These are phyloP conservation scores for Herpomyces periplanetae DNA, from an alignment of 2,329 filamentous ascomycete species.

Conservation along the genomic window DNA sequence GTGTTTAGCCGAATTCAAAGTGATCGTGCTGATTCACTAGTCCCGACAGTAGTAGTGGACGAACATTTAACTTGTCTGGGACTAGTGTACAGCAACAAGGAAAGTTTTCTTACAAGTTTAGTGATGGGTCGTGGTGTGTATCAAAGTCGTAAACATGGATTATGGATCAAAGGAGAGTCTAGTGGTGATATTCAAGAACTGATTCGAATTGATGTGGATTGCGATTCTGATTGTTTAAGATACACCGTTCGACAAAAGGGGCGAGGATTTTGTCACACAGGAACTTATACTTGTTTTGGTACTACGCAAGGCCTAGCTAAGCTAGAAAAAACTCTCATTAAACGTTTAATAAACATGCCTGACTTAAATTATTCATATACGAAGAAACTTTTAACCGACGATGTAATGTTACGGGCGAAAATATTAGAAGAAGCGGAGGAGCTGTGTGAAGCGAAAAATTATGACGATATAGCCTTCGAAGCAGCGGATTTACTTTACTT, in stretches of 20 bases:
- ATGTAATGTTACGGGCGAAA: slow-evolving; percentile 60
- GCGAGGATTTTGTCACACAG: slow-evolving; percentile 61
- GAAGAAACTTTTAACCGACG: slow-evolving; percentile 57
- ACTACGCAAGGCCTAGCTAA: slow-evolving; percentile 38
- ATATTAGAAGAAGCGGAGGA: slow-evolving; percentile 96
- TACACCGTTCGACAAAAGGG: slow-evolving; percentile 72
- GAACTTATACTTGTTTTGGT: slow-evolving; percentile 71
- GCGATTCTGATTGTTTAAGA: slow-evolving; percentile 62
- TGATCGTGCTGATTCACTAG: slow-evolving; percentile 42
- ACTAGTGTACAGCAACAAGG: slow-evolving; percentile 66
- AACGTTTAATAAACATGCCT: slow-evolving; percentile 36
- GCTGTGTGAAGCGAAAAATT: slow-evolving; percentile 45
- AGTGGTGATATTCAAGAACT: slow-evolving; percentile 80
- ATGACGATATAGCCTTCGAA: slow-evolving; percentile 60
- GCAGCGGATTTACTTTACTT: slow-evolving; percentile 89
- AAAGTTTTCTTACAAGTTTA: slow-evolving; percentile 56
- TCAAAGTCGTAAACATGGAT: slow-evolving; percentile 65
- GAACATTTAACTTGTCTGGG: slow-evolving; percentile 50
- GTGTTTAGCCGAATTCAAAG: no score
- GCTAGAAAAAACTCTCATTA: slow-evolving; percentile 49
- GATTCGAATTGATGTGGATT: slow-evolving; percentile 47
- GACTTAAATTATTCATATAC: slow-evolving; percentile 78
- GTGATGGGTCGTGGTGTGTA: slow-evolving; percentile 54
- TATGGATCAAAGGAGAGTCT: slow-evolving; percentile 87
- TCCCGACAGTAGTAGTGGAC: slow-evolving; percentile 66